Percentiles rank a stretch among this genome's conserved stretches.
These are phyloP conservation scores for Raphanus raphanistrum DNA, from an alignment of 345 rosid species.

Conservation along the genomic window DNA sequence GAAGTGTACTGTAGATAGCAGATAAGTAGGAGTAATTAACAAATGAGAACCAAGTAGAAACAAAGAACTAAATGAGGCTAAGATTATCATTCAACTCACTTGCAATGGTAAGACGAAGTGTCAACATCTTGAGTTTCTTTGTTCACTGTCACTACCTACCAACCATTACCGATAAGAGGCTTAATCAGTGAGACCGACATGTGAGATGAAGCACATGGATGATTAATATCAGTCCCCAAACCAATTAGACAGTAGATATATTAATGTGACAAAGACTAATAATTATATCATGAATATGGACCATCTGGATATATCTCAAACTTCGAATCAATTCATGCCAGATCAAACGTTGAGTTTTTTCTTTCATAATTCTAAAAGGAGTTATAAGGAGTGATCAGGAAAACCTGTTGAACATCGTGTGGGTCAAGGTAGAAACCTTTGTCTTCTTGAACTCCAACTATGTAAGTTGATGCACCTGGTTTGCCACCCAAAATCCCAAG, in stretches of 20 bases:
- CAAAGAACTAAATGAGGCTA: not conserved
- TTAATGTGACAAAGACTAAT: not conserved
- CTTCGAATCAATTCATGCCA: not conserved
- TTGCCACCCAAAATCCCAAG: slow-evolving; percentile 94
- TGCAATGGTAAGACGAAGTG: slow-evolving; percentile 81
- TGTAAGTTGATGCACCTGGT: slow-evolving; percentile 87
- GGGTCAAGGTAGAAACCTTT: slow-evolving; percentile 89
- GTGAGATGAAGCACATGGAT: slow-evolving; percentile 19
- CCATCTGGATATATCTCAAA: not conserved
- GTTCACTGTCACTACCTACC: slow-evolving; percentile 60
- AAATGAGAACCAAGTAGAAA: not conserved
- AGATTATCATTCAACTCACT: slow-evolving; percentile 46
- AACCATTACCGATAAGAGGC: slow-evolving; percentile 7
- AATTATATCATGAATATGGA: not conserved
- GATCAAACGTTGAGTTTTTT: not conserved
- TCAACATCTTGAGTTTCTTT: slow-evolving; percentile 61
- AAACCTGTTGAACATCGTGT: slow-evolving; percentile 70
- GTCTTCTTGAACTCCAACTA: slow-evolving; percentile 87
- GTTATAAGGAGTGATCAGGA: not conserved
- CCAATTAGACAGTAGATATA: not conserved
- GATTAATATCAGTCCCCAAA: slow-evolving; percentile 16
- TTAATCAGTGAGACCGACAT: slow-evolving; percentile 11
- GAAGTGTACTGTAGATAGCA: slow-evolving; percentile 47
- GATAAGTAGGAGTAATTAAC: not conserved
- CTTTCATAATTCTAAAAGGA: not conserved